Evolutionary conservation across 805 yeast genomes (phyloP), one percentile per base, ranked within the genome.

Genomic region (Metschnikowia gruessii): DNA sequence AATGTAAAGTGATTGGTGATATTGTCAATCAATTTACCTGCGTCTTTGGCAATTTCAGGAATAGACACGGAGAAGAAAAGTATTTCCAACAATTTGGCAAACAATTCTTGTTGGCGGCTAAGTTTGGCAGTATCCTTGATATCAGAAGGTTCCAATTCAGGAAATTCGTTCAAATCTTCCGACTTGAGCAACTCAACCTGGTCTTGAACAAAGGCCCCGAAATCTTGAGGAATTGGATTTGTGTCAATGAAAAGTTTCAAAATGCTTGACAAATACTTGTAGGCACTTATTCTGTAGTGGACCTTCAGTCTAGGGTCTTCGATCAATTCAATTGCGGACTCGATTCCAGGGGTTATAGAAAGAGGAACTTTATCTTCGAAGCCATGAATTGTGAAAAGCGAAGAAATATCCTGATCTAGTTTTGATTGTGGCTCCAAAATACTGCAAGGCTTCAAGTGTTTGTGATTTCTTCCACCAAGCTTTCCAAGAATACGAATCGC

Each of bases 391-490:
- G 74, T 74, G 62, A 92, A 80, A 42, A 80, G 63, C 0, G 92
- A 90, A 15, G 80, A 72, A 8, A 87, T 70, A 50, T 87, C 87
- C 56, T 85, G 88, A 47, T 84, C 83, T n/a, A 79, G 58, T 17
- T 72, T 71, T 0, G 79, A 71, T 49, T 76, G 76, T 0, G 80
- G 66, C 39, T 74, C 70, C 54, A 94, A 69, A 46, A 86, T 84
- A 36, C 78, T 69, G 33, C 91, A 89, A 2, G 95, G 85, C 46
- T 81, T 81, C 57, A 94, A 75, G 61, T 89, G 88, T 43, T 85
- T 82, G 56, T 97, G 82, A 58, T 94, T 94, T 60, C 99, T 79
- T 1, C 99, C 99, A 32, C 99, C 99, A 15, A 94, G 71, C 62
- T 95, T 94, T 42, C 99, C 99, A 42, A 94, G 70, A 32, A 94